Conservation (phyloP, 2,329 filamentous ascomycete genomes). For the Sarocladiaceae sp. region DNA sequence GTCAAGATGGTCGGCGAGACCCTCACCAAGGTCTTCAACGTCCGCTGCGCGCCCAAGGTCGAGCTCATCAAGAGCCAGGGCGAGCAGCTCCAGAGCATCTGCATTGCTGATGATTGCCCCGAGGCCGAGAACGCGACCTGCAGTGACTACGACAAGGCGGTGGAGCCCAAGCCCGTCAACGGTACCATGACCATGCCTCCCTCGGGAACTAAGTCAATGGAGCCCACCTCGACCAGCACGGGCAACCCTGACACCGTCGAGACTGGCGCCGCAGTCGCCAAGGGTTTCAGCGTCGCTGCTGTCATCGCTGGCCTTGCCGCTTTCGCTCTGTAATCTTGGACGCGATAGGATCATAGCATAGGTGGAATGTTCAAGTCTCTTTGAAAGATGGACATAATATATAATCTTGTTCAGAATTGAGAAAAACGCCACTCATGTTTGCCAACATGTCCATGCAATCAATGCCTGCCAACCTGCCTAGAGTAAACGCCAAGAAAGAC, state of each 20-base stretch:
- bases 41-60: slow-evolving; percentile 41
- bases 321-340: slow-evolving; percentile 20
- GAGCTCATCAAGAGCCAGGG: slow-evolving; percentile 38
- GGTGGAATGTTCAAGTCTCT: too few species aligned
- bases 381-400: too few species aligned
- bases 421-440: too few species aligned
- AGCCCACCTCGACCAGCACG: slow-evolving; percentile 8
- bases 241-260: slow-evolving; percentile 10
- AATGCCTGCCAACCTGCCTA: too few species aligned
- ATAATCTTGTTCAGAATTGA: too few species aligned
- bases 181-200: slow-evolving; percentile 13
- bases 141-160: slow-evolving; percentile 30
- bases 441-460: too few species aligned
- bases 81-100: slow-evolving; percentile 48
- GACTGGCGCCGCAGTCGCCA: slow-evolving; percentile 18
- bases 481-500: too few species aligned
- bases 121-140: slow-evolving; percentile 40
- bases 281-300: slow-evolving; percentile 19
- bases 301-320: slow-evolving; percentile 20
- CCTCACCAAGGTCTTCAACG: slow-evolving; percentile 44
- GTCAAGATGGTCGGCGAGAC: slow-evolving; percentile 39
- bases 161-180: slow-evolving; percentile 14
- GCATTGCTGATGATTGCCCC: slow-evolving; percentile 42
- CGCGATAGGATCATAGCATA: too few species aligned
- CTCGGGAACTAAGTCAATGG: slow-evolving; percentile 10